Evolutionary conservation across 352 stramenopile genomes (phyloP), one percentile per base, ranked within the genome.

Genomic region (Aphanomyces invadans): DNA sequence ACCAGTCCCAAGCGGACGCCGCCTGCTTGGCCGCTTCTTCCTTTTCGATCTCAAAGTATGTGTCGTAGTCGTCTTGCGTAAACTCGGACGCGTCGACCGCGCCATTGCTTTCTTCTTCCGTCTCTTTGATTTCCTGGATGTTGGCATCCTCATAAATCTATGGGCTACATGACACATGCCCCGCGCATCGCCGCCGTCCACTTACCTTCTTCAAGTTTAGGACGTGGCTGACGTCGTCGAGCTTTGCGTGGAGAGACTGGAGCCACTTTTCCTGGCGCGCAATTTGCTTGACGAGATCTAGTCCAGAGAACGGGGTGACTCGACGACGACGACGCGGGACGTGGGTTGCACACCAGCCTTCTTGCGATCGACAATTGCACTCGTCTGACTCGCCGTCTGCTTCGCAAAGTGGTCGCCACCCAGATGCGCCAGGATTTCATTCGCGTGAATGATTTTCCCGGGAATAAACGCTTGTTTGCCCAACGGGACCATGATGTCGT

Each of bases 11-110:
- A 25, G 68, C 59, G 0, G 77, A 74, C 19, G 82, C 68, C 48
- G 88, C 84, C 42, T 89, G 78, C 36, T 84, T 80, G 4, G 73
- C 62, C 25, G 79, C 77, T 64, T 95, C 83, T 48, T 92, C 78
- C 68, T 90, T 79, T 67, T 95, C 83, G 39, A 95, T 70, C 57
- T 92, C 86, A 73, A 95, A 95, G 57, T 81, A 95, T 55, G 87
- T 78, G 28, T 83, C 77, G 12, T 91, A 74, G 32, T 95, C 86
- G 89, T 29, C 60, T 29, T 42, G 21, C 86, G 82, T 83, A 78
- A 88, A 76, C 33, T 90, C 77, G 2, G 81, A 84, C 19, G 77
- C 80, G 48, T 68, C 69, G 2, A 76, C 65, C 39, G 82, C 70
- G 9, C 69, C 46, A 2, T 92, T 77, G 55, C 86, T 95, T 62